Percentiles rank a stretch among this genome's conserved stretches.
These are phyloP conservation scores for Trichomonas tenax DNA, from an alignment of 208 protist species.

Conservation along the genomic window DNA sequence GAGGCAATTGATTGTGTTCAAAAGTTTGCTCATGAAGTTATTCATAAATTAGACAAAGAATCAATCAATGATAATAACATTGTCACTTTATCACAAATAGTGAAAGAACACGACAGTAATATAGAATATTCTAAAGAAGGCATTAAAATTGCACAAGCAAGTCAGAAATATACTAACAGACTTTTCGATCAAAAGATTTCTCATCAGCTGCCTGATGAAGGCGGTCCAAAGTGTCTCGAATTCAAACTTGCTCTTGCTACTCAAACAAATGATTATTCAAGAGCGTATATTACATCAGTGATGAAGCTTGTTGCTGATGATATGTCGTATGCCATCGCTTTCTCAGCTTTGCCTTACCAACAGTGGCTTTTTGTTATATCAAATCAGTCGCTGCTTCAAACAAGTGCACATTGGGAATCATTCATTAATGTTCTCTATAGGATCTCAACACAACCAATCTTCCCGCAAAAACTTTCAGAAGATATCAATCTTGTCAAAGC, in stretches of 20 bases:
- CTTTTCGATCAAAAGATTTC: neutral
- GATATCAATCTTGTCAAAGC: neutral
- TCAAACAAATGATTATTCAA: neutral
- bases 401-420: neutral
- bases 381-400: neutral
- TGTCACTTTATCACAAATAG: neutral
- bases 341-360: neutral
- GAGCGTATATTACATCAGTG: neutral
- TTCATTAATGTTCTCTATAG: neutral
- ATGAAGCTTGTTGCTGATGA: neutral
- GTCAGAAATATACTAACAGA: neutral
- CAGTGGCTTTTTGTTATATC: neutral
- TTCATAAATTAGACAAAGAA: neutral
- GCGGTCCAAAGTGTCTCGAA: neutral
- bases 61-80: neutral
- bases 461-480: neutral
- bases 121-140: neutral
- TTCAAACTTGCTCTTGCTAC: neutral
- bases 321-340: neutral
- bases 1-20: neutral
- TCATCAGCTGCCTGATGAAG: neutral
- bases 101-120: neutral
- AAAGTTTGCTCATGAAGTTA: neutral
- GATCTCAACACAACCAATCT: neutral
- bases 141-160: neutral